Base-by-base conservation (phyloP, 177 flowering plant species). In the Telopea speciosissima region DNA sequence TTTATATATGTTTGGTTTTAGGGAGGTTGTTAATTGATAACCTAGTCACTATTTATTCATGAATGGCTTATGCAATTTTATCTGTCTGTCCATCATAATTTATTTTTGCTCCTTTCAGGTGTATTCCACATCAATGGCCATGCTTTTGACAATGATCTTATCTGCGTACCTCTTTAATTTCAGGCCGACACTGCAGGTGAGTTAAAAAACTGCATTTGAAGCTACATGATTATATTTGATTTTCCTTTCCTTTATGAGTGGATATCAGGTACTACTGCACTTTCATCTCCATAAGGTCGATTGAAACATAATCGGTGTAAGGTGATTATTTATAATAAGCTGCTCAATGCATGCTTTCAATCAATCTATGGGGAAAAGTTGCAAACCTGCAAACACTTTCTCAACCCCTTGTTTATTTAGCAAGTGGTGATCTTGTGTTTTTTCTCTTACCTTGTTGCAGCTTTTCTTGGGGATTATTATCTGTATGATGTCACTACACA, bases 71-170 rank as follows among this genome's bases (percentile, higher is more conserved):
- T 22, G 5, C 11, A 52, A 28, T 36, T 8, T 61, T 28, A 12
- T 63, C 36, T 63, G 66, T 36, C 22, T 28, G 11, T 60, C 11
- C 8, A 1, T 36, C 26, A 28, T 23, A 49, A 16, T 49, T 49
- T 49, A 5, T 62, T 24, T 66, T 67, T 74, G 25, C 25, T 68
- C 68, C 45, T 42, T 77, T 62, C 81, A 93, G 97, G 97, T 95
- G 33, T 93, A 90, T 75, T 90, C 99, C 40, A 95, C 98, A 25
- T 95, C 99, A 60, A 92, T 95, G 99, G 99, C 99, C 8, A 95
- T 95, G 99, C 83, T 95, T 28, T 81, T 95, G 72, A 95, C 97
- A 14, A 92, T 89, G 96, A 82, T 95, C 67, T 65, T 91, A 59
- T 92, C 97, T 16, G 83, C 91, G 1, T 88, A 76, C 74, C 92